Percentiles rank a stretch among this genome's conserved stretches.
Conservation (phyloP, 2,329 filamentous ascomycete genomes). For the Chaetomium olivaceum region DNA sequence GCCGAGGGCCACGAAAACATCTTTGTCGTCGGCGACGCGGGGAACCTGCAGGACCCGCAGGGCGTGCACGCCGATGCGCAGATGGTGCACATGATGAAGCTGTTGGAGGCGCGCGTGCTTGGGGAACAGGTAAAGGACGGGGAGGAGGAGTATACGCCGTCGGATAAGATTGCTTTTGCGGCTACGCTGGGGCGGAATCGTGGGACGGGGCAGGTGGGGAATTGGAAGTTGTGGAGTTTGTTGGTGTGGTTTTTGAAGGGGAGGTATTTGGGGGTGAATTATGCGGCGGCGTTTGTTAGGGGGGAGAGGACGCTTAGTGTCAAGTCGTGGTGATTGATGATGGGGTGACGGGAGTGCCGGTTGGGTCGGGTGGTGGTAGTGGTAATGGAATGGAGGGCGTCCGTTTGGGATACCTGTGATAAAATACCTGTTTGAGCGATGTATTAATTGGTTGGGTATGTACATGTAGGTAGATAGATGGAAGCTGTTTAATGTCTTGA, state of each 20-base stretch:
- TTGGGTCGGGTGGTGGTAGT: neutral
- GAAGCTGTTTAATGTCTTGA: neutral
- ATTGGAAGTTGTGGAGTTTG: slow-evolving; percentile 29
- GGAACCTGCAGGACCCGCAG: slow-evolving; percentile 33
- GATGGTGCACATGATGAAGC: slow-evolving; percentile 29
- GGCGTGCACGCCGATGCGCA: slow-evolving; percentile 32
- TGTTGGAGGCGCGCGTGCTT: slow-evolving; percentile 31
- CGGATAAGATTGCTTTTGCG: slow-evolving; percentile 26
- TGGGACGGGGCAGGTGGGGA: slow-evolving; percentile 36
- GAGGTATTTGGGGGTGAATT: slow-evolving; percentile 30
- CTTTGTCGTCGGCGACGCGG: slow-evolving; percentile 37
- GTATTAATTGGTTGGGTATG: neutral
- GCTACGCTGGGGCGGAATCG: slow-evolving; percentile 32
- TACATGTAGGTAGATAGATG: neutral
- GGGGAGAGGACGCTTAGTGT: slow-evolving; percentile 25
- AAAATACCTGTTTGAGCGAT: neutral
- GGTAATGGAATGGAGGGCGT: neutral
- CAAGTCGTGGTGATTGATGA: slow-evolving; percentile 25
- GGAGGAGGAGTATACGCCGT: slow-evolving; percentile 27
- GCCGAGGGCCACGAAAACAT: slow-evolving; percentile 36
- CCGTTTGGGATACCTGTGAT: neutral
- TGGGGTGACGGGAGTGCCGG: too few species aligned
- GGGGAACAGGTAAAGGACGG: slow-evolving; percentile 4
- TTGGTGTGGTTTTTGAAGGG: slow-evolving; percentile 33
- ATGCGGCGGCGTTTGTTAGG: slow-evolving; percentile 22